These are phyloP conservation scores for Botrytis pseudocinerea DNA, from an alignment of 2,329 filamentous ascomycete genomes.

Conservation along the genomic window DNA sequence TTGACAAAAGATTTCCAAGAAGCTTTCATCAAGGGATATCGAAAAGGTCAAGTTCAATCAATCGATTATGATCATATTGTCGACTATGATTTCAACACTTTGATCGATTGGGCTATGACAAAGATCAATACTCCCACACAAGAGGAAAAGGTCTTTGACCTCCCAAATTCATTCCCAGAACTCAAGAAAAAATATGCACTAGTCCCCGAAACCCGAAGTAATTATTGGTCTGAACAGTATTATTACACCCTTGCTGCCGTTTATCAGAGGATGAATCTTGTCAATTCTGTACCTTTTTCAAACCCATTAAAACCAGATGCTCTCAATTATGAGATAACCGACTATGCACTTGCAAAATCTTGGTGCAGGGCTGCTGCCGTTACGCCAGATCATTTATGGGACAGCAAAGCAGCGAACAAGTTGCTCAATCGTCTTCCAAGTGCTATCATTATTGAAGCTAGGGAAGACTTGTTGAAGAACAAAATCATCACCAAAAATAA, in stretches of 20 bases:
- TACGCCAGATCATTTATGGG: conserved; percentile 53
- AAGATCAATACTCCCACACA: conserved; percentile 43
- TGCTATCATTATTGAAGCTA: conserved; percentile 29
- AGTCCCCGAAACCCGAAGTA: conserved; percentile 26
- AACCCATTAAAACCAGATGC: conserved; percentile 35
- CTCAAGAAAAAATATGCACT: conserved; percentile 47
- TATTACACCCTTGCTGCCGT: conserved; percentile 54
- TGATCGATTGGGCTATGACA: conserved; percentile 67
- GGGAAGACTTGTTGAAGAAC: conserved; percentile 30
- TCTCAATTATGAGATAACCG: conserved; percentile 30
- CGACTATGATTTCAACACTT: conserved; percentile 65
- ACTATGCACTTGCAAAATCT: conserved; percentile 51
- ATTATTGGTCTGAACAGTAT: conserved; percentile 39
- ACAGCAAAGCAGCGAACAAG: conserved; percentile 49
- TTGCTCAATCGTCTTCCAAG: conserved; percentile 44
- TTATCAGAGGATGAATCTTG: conserved; percentile 36
- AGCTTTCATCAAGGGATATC: conserved; percentile 66
- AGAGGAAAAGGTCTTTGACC: conserved; percentile 46
- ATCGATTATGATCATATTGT: conserved; percentile 64
- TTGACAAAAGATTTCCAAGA: conserved; percentile 65
- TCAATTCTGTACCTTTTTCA: conserved; percentile 50
- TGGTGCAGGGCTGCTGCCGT: conserved; percentile 62
- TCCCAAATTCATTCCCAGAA: conserved; percentile 50
- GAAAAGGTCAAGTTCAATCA: conserved; percentile 57
- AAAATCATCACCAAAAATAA: conserved; percentile 56